A percentile compares a stretch with the other conserved stretches of the same genome.
Evolutionary conservation across 129 eudicot species (phyloP).

Genomic region (Escallonia rubra): DNA sequence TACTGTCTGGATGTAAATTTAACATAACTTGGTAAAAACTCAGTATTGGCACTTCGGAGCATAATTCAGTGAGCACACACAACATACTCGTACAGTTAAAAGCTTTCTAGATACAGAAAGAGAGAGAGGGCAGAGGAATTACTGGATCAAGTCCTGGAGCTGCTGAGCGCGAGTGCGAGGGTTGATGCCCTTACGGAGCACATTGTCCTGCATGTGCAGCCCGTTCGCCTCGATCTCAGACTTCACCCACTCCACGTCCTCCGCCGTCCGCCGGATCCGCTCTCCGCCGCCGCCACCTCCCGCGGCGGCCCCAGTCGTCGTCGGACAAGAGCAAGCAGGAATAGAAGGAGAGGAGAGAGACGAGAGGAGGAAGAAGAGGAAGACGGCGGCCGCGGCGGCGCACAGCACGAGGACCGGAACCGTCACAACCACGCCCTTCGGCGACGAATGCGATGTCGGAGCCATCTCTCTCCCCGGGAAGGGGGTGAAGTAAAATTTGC

Average conservation of each 20-base stretch:
- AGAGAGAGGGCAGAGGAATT: not conserved
- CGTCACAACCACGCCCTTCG: conserved; percentile 61
- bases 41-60: too few relatives aligned
- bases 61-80: not conserved
- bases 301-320: conserved; percentile 10
- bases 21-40: too few relatives aligned
- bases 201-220: conserved; percentile 79
- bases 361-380: conserved; percentile 35
- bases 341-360: conserved; percentile 31
- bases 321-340: conserved; percentile 49
- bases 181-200: conserved; percentile 89
- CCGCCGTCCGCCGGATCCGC: conserved; percentile 46
- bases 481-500: too few relatives aligned
- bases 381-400: conserved; percentile 54
- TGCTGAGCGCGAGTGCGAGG: conserved; percentile 91
- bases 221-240: conserved; percentile 68
- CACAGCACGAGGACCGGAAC: conserved; percentile 64
- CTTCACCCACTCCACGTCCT: conserved; percentile 81
- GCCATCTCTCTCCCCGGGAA: conserved; percentile 29
- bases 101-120: not conserved
- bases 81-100: not conserved
- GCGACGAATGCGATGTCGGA: conserved; percentile 21
- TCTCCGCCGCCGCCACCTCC: conserved; percentile 7
- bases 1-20: too few relatives aligned
- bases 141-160: conserved; percentile 82